phyloP scores from a whole-genome alignment of 106 monocot genomes.

The Dendrobium chrysotoxum region DNA sequence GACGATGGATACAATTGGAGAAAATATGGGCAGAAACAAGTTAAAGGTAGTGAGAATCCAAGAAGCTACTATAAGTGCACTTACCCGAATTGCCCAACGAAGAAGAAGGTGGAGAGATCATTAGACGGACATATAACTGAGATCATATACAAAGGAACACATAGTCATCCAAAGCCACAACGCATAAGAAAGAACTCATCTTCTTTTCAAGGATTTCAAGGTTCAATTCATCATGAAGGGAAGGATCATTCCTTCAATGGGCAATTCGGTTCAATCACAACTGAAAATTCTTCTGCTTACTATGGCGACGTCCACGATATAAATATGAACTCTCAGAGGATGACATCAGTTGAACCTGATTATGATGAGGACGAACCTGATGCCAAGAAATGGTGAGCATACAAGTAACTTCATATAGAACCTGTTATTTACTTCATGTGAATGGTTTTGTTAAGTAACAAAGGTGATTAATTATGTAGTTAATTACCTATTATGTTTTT shows the following conservation, averaged over 20 bases:
- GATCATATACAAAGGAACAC: slow-evolving; percentile 52
- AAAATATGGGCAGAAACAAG: slow-evolving; percentile 61
- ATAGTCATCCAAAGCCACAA: slow-evolving; percentile 59
- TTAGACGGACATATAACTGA: slow-evolving; percentile 44
- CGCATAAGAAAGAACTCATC: slow-evolving; percentile 28
- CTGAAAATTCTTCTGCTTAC: slow-evolving; percentile 17
- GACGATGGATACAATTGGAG: slow-evolving; percentile 66
- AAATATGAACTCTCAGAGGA: slow-evolving; percentile 21
- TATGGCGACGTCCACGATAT: slow-evolving; percentile 20
- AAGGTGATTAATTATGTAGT: background rate
- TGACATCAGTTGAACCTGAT: background rate
- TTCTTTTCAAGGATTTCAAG: slow-evolving; percentile 2
- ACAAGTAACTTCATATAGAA: too few relatives aligned
- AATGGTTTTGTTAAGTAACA: too few relatives aligned
- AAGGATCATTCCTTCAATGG: background rate
- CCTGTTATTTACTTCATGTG: background rate
- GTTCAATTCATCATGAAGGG: slow-evolving; percentile 9
- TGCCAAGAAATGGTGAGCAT: slow-evolving; percentile 40
- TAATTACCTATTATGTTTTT: background rate
- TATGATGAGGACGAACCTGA: slow-evolving; percentile 30
- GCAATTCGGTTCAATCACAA: background rate
- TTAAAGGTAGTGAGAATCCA: slow-evolving; percentile 53
- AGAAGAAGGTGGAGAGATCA: slow-evolving; percentile 53
- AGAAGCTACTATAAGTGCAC: slow-evolving; percentile 65
- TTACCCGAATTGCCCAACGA: slow-evolving; percentile 34